phyloP scores from a whole-genome alignment of 768 basidiomycete genomes.

The Tylopilus vinaceipallidus region DNA sequence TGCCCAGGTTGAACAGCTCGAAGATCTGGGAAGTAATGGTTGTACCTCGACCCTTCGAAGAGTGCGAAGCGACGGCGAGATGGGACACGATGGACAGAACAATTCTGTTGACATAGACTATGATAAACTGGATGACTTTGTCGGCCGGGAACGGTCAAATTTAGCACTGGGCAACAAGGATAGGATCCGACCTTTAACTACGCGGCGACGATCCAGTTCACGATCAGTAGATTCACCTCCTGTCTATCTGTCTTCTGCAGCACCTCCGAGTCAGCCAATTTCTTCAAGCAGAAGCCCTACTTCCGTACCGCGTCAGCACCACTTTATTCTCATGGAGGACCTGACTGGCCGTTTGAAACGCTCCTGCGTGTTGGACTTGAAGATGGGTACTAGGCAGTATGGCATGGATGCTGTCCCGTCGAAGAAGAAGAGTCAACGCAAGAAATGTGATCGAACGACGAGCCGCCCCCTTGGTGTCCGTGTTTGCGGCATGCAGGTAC shows the following conservation, averaged over 20 bases:
- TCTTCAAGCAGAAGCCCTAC: slow-evolving; percentile 41
- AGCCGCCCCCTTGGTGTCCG: slow-evolving; percentile 88
- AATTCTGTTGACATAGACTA: slow-evolving; percentile 46
- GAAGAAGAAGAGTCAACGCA: slow-evolving; percentile 98
- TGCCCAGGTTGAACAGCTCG: slow-evolving; percentile 38
- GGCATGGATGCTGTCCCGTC: slow-evolving; percentile 88
- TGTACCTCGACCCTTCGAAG: slow-evolving; percentile 48
- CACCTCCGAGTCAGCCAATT: slow-evolving; percentile 29
- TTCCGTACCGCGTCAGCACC: slow-evolving; percentile 80
- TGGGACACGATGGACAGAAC: slow-evolving; percentile 36
- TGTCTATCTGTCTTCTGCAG: slow-evolving; percentile 27
- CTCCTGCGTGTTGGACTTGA: slow-evolving; percentile 95
- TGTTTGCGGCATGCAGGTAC: slow-evolving; percentile 98
- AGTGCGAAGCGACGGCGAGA: slow-evolving; percentile 59
- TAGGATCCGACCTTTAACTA: slow-evolving; percentile 27
- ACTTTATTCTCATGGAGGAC: slow-evolving; percentile 99
- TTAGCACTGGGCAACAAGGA: slow-evolving; percentile 19
- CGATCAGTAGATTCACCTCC: slow-evolving; percentile 33
- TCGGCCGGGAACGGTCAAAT: slow-evolving; percentile 16
- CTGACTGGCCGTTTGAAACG: slow-evolving; percentile 87
- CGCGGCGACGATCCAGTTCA: slow-evolving; percentile 43
- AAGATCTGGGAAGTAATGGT: slow-evolving; percentile 40
- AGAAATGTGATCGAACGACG: slow-evolving; percentile 96
- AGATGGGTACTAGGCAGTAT: slow-evolving; percentile 99
- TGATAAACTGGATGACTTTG: slow-evolving; percentile 24